Evolutionary conservation across 1,284 basidiomycete genomes (phyloP).

Genomic region (Fereydounia khargensis): DNA sequence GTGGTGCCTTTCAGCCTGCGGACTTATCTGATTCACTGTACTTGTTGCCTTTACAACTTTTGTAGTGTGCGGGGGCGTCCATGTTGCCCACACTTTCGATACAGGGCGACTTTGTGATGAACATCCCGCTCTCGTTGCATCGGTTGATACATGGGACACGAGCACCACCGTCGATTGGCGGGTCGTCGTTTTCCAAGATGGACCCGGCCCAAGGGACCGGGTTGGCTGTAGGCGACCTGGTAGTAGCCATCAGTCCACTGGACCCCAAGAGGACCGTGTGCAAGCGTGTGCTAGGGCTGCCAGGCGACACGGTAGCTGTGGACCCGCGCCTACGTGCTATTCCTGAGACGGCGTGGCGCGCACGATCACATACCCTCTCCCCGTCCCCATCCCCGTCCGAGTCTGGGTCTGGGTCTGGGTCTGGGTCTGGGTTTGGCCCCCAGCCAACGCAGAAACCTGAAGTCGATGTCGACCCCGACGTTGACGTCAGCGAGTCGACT

Average conservation of each 20-base stretch:
- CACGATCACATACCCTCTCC: too few relatives aligned
- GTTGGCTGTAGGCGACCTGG: conserved; percentile 68
- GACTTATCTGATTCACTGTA: too few relatives aligned
- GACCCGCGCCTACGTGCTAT: conserved; percentile 65
- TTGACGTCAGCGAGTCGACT: neutral
- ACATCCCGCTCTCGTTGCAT: conserved; percentile 35
- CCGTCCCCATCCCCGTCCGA: too few relatives aligned
- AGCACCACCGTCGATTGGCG: conserved; percentile 9
- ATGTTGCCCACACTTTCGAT: conserved; percentile 52
- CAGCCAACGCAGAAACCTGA: too few relatives aligned
- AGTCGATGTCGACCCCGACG: too few relatives aligned
- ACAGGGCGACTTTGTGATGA: conserved; percentile 40
- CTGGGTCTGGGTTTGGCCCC: too few relatives aligned
- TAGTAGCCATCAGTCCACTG: conserved; percentile 73
- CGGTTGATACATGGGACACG: conserved; percentile 1
- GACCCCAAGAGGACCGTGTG: conserved; percentile 73
- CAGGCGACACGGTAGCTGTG: conserved; percentile 83
- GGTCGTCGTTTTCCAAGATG: conserved; percentile 10
- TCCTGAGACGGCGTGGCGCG: conserved; percentile 14
- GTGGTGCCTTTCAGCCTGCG: too few relatives aligned
- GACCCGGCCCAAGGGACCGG: conserved; percentile 42
- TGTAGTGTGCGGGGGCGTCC: conserved; percentile 36
- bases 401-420: too few relatives aligned
- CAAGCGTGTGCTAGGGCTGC: conserved; percentile 85
- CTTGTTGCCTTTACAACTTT: too few relatives aligned